These are phyloP conservation scores for Globisporangium uncinulatum DNA, from an alignment of 352 stramenopile species.

Conservation along the genomic window DNA sequence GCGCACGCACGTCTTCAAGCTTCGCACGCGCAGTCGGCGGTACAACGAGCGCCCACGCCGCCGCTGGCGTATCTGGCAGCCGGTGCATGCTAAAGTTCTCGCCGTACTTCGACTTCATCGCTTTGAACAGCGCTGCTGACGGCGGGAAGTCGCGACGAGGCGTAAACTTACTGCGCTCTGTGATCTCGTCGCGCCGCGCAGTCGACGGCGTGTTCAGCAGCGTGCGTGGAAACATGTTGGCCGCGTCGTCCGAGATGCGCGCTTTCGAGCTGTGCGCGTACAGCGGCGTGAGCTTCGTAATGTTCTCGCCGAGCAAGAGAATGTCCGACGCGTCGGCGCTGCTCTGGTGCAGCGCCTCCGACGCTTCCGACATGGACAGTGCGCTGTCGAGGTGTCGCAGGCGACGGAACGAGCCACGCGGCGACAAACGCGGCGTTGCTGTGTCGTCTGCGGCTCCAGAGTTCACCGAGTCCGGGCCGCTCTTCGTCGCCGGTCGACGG, in stretches of 20 bases:
- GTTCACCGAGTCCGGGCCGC: slow-evolving; percentile 14
- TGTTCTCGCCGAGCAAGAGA: slow-evolving; percentile 52
- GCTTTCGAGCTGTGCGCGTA: slow-evolving; percentile 27
- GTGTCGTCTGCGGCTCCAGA: slow-evolving; percentile 18
- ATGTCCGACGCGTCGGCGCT: slow-evolving; percentile 47
- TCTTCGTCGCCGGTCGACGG: slow-evolving; percentile 16
- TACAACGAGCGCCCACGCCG: slow-evolving; percentile 73
- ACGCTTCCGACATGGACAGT: slow-evolving; percentile 4
- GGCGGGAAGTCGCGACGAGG: slow-evolving; percentile 76
- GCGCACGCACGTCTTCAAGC: slow-evolving; percentile 33
- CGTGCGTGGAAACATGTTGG: slow-evolving; percentile 68
- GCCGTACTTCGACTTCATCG: slow-evolving; percentile 78
- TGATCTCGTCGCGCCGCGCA: slow-evolving; percentile 63
- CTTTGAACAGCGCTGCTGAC: slow-evolving; percentile 80
- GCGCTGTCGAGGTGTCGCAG: slow-evolving; percentile 32
- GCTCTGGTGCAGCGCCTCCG: slow-evolving; percentile 3
- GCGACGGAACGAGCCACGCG: slow-evolving; percentile 39
- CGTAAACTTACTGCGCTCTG: slow-evolving; percentile 77
- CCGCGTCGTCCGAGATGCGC: slow-evolving; percentile 55
- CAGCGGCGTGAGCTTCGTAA: slow-evolving; percentile 51
- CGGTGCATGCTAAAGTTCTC: slow-evolving; percentile 71
- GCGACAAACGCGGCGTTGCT: slow-evolving; percentile 26
- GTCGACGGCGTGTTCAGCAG: slow-evolving; percentile 51
- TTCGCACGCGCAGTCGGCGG: slow-evolving; percentile 54
- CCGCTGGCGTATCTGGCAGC: slow-evolving; percentile 65